Evolutionary conservation across 2,329 filamentous ascomycete species (phyloP).

Genomic region (Diplodia mutila): DNA sequence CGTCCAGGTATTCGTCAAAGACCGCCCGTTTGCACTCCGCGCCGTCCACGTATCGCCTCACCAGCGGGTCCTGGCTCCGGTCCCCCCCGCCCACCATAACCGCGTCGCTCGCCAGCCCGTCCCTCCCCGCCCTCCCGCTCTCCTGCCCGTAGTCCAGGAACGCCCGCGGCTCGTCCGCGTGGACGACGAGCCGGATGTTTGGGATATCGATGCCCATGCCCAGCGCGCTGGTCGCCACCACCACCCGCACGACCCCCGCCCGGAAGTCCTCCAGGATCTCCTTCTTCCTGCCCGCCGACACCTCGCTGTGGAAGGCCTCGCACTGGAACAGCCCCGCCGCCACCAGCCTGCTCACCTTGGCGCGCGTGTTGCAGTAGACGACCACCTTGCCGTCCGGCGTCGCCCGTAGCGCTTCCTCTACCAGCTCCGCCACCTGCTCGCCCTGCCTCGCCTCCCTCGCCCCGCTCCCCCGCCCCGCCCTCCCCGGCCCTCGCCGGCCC

Average conservation of each 20-base stretch:
- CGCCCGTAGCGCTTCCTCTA: background rate
- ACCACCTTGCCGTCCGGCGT: background rate
- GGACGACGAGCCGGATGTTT: background rate
- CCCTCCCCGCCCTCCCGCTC: background rate
- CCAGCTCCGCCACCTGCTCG: background rate
- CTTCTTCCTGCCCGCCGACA: background rate
- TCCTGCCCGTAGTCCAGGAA: background rate
- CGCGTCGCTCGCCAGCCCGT: background rate
- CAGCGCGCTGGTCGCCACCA: conserved; percentile 2
- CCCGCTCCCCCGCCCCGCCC: background rate
- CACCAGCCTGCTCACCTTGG: background rate
- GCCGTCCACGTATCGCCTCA: background rate
- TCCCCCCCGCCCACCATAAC: background rate
- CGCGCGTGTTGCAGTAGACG: background rate
- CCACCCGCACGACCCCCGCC: background rate
- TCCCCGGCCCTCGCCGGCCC: too few species aligned
- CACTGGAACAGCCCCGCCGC: background rate
- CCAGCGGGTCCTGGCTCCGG: background rate
- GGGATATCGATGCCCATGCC: background rate
- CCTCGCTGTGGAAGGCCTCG: background rate
- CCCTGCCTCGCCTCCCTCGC: background rate
- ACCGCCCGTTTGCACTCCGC: background rate
- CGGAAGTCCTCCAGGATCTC: conserved; percentile 11
- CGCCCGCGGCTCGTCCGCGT: background rate
- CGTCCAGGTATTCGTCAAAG: too few species aligned